A percentile compares a stretch with the other conserved stretches of the same genome.
These are phyloP conservation scores for Starmerella etchellsii DNA, from an alignment of 805 yeast genomes.

Conservation along the genomic window DNA sequence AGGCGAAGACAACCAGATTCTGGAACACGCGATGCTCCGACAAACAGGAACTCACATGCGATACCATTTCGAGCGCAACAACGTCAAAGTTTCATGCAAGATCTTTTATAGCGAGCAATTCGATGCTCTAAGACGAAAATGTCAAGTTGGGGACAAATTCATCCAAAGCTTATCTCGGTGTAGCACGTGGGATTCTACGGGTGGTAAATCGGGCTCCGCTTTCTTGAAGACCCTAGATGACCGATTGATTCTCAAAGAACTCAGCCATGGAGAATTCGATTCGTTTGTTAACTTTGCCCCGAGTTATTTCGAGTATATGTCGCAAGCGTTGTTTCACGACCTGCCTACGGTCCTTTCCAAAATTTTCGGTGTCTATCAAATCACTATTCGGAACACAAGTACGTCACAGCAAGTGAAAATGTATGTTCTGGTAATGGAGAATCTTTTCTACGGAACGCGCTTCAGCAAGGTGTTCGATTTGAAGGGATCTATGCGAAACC, in stretches of 20 bases:
- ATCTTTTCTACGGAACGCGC: slow-evolving; percentile 70
- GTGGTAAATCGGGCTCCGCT: slow-evolving; percentile 94
- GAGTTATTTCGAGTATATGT: slow-evolving; percentile 87
- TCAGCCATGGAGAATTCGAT: slow-evolving; percentile 78
- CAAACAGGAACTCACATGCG: slow-evolving; percentile 80
- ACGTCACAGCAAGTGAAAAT: slow-evolving; percentile 60
- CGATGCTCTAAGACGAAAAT: slow-evolving; percentile 78
- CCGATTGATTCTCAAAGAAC: slow-evolving; percentile 76
- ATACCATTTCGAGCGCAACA: slow-evolving; percentile 81
- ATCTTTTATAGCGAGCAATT: slow-evolving; percentile 93
- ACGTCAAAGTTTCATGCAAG: slow-evolving; percentile 75
- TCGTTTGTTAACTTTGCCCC: slow-evolving; percentile 94
- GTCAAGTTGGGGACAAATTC: slow-evolving; percentile 62
- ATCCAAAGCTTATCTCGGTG: slow-evolving; percentile 87
- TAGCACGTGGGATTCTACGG: slow-evolving; percentile 87
- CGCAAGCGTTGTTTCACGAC: slow-evolving; percentile 89
- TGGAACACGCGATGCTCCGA: slow-evolving; percentile 64
- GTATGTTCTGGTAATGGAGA: slow-evolving; percentile 93
- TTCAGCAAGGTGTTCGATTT: slow-evolving; percentile 82
- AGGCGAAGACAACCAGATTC: slow-evolving; percentile 19
- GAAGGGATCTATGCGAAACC: slow-evolving; percentile 94
- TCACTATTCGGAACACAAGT: slow-evolving; percentile 67
- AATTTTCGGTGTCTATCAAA: slow-evolving; percentile 90
- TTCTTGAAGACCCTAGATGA: slow-evolving; percentile 87
- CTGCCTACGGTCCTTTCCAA: slow-evolving; percentile 90